phyloP scores from a whole-genome alignment of 495 filamentous ascomycete species.

The Penicillium salamii region DNA sequence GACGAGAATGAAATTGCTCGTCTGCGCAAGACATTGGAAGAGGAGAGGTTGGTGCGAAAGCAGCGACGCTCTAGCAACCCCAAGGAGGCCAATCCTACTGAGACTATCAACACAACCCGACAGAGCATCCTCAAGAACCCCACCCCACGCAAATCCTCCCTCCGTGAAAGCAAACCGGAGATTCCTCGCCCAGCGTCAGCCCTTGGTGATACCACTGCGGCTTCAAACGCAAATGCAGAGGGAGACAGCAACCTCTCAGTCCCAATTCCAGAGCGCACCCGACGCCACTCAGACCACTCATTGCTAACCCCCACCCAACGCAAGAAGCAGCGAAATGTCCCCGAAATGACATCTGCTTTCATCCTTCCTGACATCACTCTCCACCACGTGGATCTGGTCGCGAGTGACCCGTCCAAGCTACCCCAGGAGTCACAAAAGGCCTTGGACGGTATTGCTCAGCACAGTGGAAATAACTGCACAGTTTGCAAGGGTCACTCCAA shows the following conservation, averaged over 20 bases:
- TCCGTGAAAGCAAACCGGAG: slow-evolving; percentile 36
- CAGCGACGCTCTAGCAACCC: slow-evolving; percentile 34
- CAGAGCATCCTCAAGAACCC: slow-evolving; percentile 34
- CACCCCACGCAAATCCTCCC: slow-evolving; percentile 45
- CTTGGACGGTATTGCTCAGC: slow-evolving; percentile 57
- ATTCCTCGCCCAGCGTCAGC: slow-evolving; percentile 38
- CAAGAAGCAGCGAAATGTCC: slow-evolving; percentile 27
- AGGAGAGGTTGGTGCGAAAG: slow-evolving; percentile 47
- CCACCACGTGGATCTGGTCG: slow-evolving; percentile 32
- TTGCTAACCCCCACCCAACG: slow-evolving; percentile 22
- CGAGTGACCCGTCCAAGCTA: slow-evolving; percentile 33
- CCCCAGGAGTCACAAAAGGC: slow-evolving; percentile 54
- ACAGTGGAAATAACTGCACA: slow-evolving; percentile 69
- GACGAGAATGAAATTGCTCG: slow-evolving; percentile 48
- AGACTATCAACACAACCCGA: slow-evolving; percentile 37
- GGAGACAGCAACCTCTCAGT: slow-evolving; percentile 32
- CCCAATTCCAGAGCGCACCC: slow-evolving; percentile 30
- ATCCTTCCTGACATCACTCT: slow-evolving; percentile 62
- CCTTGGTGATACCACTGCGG: slow-evolving; percentile 33
- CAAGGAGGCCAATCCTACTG: slow-evolving; percentile 29
- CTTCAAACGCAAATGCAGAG: slow-evolving; percentile 26
- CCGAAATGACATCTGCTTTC: slow-evolving; percentile 10
- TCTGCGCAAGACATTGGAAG: slow-evolving; percentile 48
- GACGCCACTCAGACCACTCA: slow-evolving; percentile 49
- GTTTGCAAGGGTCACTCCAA: slow-evolving; percentile 61